Base-by-base conservation (phyloP, 345 rosid genomes). In the Angophora floribunda region DNA sequence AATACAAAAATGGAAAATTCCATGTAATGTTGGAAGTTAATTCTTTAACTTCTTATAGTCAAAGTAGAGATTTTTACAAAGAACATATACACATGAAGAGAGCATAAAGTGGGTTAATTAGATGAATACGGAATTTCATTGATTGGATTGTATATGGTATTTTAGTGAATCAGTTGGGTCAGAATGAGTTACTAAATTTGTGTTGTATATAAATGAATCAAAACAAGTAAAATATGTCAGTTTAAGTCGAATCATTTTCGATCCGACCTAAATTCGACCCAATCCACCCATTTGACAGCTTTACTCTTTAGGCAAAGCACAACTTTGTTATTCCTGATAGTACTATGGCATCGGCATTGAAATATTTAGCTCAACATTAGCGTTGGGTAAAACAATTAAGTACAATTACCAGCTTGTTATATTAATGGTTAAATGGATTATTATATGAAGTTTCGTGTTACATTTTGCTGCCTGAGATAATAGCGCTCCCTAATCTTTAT, bases 211-310 rank as follows among this genome's bases (percentile, higher is more conserved):
- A 59, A 26, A 24, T 26, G 15, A n/a, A 12, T 59, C 30, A 59
- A 59, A 59, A 26, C 30, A 26, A 24, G 67, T 59, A 59, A 59
- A 59, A 26, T n/a, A 26, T 9, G 67, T 59, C 30, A 26, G 26
- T 59, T 59, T 59, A 14, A 13, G 67, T 61, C 16, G 12, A 11
- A 61, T 7, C 2, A 26, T 61, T 61, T 12, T 26, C 0, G 0
- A 2, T 7, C 15, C 2, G 26, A 5, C 13, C 16, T 7, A 61
- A 28, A 61, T 28, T 7, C 4, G 0, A 61, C 1, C 4, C 2
- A 2, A 28, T 1, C 67, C 7, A 28, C 67, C 12, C 67, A 12
- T 61, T n/a, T 26, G 12, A 28, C 32, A 13, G 12, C 67, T 14
- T 7, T 26, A 61, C 14, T 12, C 32, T 61, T 9, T 63, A 13